Evolutionary conservation across 2,329 filamentous ascomycete genomes (phyloP).

Genomic region (Rhytidhysteron rufulum): DNA sequence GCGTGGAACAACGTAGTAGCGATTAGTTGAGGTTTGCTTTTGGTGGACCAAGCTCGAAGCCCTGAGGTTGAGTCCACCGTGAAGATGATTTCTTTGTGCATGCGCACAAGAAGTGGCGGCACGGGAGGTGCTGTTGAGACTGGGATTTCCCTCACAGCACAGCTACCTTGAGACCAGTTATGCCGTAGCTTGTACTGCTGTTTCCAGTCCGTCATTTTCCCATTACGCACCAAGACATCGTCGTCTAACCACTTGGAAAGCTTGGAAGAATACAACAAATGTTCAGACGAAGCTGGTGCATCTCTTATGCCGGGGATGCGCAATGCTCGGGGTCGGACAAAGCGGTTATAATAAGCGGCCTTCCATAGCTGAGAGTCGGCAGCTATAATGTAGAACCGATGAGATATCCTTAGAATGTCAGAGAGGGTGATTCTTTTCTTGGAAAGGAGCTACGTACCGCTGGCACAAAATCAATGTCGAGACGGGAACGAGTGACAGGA

Average conservation of each 20-base stretch:
- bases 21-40: slow-evolving; percentile 54
- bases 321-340: slow-evolving; percentile 76
- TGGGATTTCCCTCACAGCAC: slow-evolving; percentile 73
- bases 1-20: too few relatives aligned
- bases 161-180: slow-evolving; percentile 85
- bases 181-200: slow-evolving; percentile 80
- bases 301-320: slow-evolving; percentile 66
- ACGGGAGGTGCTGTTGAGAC: slow-evolving; percentile 52
- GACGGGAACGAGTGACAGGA: slow-evolving; percentile 73
- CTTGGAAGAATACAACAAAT: slow-evolving; percentile 51
- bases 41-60: slow-evolving; percentile 74
- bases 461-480: slow-evolving; percentile 63
- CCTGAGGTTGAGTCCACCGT: slow-evolving; percentile 69
- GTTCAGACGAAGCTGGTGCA: slow-evolving; percentile 31
- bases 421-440: neutral
- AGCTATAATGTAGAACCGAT: slow-evolving; percentile 67
- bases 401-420: slow-evolving; percentile 53
- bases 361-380: slow-evolving; percentile 90
- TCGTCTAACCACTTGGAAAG: slow-evolving; percentile 61
- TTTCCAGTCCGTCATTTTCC: slow-evolving; percentile 70
- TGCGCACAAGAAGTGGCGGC: slow-evolving; percentile 67
- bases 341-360: slow-evolving; percentile 78
- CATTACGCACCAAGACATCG: slow-evolving; percentile 51
- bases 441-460: slow-evolving; percentile 42
- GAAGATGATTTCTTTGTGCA: slow-evolving; percentile 72